Evolutionary conservation across 441 rosid species (phyloP).

Genomic region (Erysimum pusillum): DNA sequence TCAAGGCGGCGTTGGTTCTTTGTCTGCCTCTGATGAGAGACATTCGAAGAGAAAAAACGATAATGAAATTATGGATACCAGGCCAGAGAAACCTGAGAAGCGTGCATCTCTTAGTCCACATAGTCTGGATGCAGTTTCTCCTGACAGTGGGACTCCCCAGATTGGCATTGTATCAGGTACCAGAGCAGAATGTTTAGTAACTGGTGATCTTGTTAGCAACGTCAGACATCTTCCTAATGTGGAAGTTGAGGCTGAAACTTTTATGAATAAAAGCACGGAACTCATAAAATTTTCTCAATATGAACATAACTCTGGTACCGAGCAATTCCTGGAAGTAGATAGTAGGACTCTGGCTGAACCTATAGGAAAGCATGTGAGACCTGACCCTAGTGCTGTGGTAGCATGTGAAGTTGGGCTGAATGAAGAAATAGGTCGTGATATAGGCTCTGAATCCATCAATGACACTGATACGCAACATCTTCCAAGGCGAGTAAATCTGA

Average conservation of each 20-base stretch:
- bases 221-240: conserved; percentile 41
- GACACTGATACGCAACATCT: conserved; percentile 44
- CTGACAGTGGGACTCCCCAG: conserved; percentile 50
- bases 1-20: conserved; percentile 50
- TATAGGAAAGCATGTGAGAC: conserved; percentile 47
- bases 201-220: conserved; percentile 31
- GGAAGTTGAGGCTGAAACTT: conserved; percentile 45
- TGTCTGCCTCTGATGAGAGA: conserved; percentile 54
- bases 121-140: conserved; percentile 51
- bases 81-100: conserved; percentile 58
- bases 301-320: conserved; percentile 16
- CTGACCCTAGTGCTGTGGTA: conserved; percentile 39
- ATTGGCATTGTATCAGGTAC: conserved; percentile 18
- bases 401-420: conserved; percentile 36
- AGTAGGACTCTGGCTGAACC: conserved; percentile 39
- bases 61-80: conserved; percentile 48
- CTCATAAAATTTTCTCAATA: background rate
- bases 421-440: conserved; percentile 38
- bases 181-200: conserved; percentile 18
- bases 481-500: conserved; percentile 41
- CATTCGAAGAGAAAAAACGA: conserved; percentile 64
- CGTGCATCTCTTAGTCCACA: conserved; percentile 61
- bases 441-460: conserved; percentile 44
- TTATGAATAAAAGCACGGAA: conserved; percentile 32
- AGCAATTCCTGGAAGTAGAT: conserved; percentile 40